Evolutionary conservation across 2,329 filamentous ascomycete genomes (phyloP), one percentile per base, ranked within the genome.

Genomic region (Colletotrichum camelliae): DNA sequence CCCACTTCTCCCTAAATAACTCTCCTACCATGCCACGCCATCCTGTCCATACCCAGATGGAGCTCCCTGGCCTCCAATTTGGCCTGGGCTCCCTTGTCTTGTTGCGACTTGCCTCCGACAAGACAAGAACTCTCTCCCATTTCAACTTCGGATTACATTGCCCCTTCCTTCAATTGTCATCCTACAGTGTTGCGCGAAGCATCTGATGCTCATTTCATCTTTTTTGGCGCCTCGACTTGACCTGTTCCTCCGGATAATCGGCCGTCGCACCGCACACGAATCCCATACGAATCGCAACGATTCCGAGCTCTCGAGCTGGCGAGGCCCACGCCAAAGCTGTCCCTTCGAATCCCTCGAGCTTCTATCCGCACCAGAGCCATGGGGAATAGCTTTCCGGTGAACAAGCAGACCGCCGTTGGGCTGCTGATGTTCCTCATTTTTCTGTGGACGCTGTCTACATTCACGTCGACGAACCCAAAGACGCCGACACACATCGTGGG

Each of bases 361-460:
- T 7, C 43, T 3, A 16, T 31, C 33, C n/a, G 21, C 31, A 3
- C 33, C 57, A 12, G 29, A 37, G n/a, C 64, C 16, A 76, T 76
- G 74, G 24, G 10, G 7, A 65, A 67, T 21, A 39, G 31, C 13
- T 39, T 72, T 4, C 48, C 58, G 5, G 52, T 76, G 21, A 77
- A 72, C 52, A 70, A 52, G 33, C 75, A 77, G 69, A 73, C 73
- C n/a, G 18, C 48, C 9, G 18, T 67, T 2, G 68, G 67, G n/a
- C 27, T 70, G 5, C 15, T 70, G 12, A 33, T 70, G 62, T 60
- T 77, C 9, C 37, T 77, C 24, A 48, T 76, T 48, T 69, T 75
- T 12, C 15, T 77, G 10, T 77, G 75, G 75, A 73, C 58, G 15
- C 60, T 77, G n/a, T 73, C 66, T 24, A 68, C 37, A 18, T 72